Conservation (phyloP, 139 green algal genomes). For the Pedinophyceae sp. region DNA sequence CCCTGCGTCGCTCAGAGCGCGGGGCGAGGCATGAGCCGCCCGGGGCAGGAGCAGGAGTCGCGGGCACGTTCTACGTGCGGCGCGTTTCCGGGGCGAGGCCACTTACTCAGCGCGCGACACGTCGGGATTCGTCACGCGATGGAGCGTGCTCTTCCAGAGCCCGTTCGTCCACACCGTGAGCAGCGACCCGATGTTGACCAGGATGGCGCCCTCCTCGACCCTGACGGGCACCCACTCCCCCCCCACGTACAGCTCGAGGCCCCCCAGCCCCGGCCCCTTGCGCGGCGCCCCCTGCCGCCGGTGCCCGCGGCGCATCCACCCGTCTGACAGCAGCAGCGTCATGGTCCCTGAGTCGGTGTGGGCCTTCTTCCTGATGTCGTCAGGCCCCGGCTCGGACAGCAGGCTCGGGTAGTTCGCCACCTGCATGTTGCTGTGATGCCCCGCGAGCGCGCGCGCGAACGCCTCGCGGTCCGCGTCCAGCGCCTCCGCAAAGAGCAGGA, state of each 20-base stretch:
- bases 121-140: conserved; percentile 20
- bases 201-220: conserved; percentile 13
- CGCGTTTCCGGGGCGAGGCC: too few species aligned
- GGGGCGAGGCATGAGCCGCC: too few species aligned
- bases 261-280: conserved; percentile 14
- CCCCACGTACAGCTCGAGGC: conserved; percentile 11
- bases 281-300: too few species aligned
- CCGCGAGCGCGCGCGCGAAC: conserved; percentile 1
- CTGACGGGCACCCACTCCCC: conserved; percentile 14
- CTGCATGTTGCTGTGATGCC: conserved; percentile 15
- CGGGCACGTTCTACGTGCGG: neutral
- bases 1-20: too few species aligned
- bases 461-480: conserved; percentile 4
- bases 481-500: conserved; percentile 13
- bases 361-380: conserved; percentile 18
- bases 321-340: conserved; percentile 16
- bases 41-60: neutral
- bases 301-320: conserved; percentile 9
- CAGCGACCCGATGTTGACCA: conserved; percentile 16
- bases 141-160: conserved; percentile 14
- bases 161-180: conserved; percentile 14
- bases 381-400: neutral
- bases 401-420: conserved; percentile 17
- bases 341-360: conserved; percentile 15
- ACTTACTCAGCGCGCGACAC: too few species aligned